Conservation (phyloP, 768 basidiomycete species). For the Heimioporus sp. region DNA sequence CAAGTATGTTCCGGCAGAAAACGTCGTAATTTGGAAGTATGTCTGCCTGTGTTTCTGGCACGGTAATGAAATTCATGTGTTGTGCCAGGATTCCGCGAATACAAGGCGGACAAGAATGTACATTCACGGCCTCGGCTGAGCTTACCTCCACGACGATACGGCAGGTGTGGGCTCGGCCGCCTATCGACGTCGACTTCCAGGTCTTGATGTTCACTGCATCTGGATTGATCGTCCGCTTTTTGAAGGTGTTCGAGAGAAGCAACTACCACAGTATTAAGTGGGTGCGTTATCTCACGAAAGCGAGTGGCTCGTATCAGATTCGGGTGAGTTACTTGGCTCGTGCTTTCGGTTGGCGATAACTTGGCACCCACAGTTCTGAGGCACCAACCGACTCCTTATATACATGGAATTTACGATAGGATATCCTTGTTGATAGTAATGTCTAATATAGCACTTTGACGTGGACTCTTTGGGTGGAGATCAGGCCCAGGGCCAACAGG, state of each 20-base stretch:
- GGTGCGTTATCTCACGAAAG: constrained; percentile 94
- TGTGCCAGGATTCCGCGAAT: constrained; percentile 78
- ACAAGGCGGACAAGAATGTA: constrained; percentile 90
- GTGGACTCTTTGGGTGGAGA: constrained; percentile 4
- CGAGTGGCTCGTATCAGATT: constrained; percentile 91
- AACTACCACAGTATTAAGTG: constrained; percentile 95
- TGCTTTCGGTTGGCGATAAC: not conserved
- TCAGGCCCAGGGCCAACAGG: constrained; percentile 1
- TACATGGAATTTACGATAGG: constrained; percentile 26
- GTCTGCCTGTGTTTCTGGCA: constrained; percentile 31
- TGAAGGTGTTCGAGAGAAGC: constrained; percentile 97
- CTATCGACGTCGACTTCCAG: constrained; percentile 98
- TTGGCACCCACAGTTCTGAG: constrained; percentile 26
- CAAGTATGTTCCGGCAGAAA: constrained; percentile 95
- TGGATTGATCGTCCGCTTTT: constrained; percentile 91
- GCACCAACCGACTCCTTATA: constrained; percentile 13
- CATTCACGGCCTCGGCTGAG: constrained; percentile 77
- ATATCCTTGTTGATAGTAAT: constrained; percentile 20
- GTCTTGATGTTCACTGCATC: constrained; percentile 99
- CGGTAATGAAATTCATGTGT: not conserved
- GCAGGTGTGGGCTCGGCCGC: constrained; percentile 97
- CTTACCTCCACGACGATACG: constrained; percentile 87
- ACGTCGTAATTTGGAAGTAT: constrained; percentile 97
- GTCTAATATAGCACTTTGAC: constrained; percentile 25
- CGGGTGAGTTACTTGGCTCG: constrained; percentile 55